Base-by-base conservation (phyloP, 129 eudicot species). In the Scalesia atractyloides region DNA sequence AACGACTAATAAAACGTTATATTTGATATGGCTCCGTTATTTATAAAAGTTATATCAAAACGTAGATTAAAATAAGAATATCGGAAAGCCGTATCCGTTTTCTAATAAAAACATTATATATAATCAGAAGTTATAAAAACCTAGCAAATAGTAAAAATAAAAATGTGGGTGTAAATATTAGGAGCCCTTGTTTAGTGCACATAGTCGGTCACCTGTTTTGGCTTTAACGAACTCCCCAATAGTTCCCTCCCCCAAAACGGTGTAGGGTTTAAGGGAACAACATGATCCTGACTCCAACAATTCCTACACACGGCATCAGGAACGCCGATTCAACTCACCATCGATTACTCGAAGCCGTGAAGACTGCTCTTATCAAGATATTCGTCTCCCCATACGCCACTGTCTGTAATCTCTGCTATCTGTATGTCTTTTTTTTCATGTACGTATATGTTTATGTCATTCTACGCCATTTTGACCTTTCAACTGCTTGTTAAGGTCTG, bases 341-440 rank as follows among this genome's bases (percentile, higher is more conserved):
- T 52, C 86, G 94, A 16, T 73, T 95, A n/a, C 71, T 95, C 30
- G 91, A 90, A 51, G 78, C 87, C 78, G 83, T 86, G 33, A 95
- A 86, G 75, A 84, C 91, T 12, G 91, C 89, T 54, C 97, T 95
- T 66, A 81, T 88, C 87, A 95, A 88, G 44, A 88, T 95, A 76
- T 95, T 95, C 85, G 91, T 88, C 70, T 76, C 86, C 43, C 99
- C 99, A 1, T 88, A 95, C 79, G 97, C 99, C 57, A 82, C 99
- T 33, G 91, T 90, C 20, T 48, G 75, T 80, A 61, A 61, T 44
- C 9, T 26, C 24, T 63, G 61, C 36, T 60, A 26, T 61, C 19
- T 66, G 30, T 61, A 73, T 53, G 17, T 12, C 46, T 41, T 1
- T 39, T 22, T 66, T 2, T 39, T 60, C 11, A 15, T 30, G 3